Percentiles rank a stretch among this genome's conserved stretches.
These are phyloP conservation scores for Talinum fruticosum DNA, from an alignment of 148 eudicot species.

Conservation along the genomic window DNA sequence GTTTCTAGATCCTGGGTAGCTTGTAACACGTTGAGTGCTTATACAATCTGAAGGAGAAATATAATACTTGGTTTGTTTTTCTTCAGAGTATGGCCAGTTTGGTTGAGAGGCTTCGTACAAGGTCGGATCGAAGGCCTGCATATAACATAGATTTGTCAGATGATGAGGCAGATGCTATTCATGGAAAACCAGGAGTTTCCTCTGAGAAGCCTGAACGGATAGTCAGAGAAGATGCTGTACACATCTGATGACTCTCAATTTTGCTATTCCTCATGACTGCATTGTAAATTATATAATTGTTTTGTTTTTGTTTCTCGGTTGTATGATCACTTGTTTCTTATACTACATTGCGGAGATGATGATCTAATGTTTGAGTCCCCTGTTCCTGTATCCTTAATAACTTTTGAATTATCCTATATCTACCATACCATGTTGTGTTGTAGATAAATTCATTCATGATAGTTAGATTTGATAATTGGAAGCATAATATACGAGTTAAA, in stretches of 20 bases:
- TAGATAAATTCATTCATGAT: background rate
- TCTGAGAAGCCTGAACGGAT: constrained; percentile 52
- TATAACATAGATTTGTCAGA: constrained; percentile 79
- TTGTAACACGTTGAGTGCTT: background rate
- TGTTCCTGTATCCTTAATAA: background rate
- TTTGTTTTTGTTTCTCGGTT: background rate
- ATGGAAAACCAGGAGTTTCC: constrained; percentile 36
- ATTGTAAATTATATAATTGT: background rate
- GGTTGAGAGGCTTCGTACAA: constrained; percentile 85
- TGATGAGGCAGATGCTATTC: constrained; percentile 57
- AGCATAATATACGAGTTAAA: background rate
- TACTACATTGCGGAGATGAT: background rate
- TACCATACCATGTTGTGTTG: background rate
- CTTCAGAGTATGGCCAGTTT: constrained; percentile 72
- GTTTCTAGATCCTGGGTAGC: background rate
- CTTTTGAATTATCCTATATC: background rate
- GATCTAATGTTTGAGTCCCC: background rate
- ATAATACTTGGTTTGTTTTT: constrained; percentile 14
- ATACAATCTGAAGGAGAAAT: constrained; percentile 5
- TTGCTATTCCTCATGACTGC: background rate
- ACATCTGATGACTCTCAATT: constrained; percentile 1
- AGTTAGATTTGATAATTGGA: background rate
- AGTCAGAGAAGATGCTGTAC: constrained; percentile 71
- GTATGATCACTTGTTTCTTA: background rate
- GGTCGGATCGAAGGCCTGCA: constrained; percentile 74